Base-by-base conservation (phyloP, 305 asterid species). In the Nicotiana rustica region DNA sequence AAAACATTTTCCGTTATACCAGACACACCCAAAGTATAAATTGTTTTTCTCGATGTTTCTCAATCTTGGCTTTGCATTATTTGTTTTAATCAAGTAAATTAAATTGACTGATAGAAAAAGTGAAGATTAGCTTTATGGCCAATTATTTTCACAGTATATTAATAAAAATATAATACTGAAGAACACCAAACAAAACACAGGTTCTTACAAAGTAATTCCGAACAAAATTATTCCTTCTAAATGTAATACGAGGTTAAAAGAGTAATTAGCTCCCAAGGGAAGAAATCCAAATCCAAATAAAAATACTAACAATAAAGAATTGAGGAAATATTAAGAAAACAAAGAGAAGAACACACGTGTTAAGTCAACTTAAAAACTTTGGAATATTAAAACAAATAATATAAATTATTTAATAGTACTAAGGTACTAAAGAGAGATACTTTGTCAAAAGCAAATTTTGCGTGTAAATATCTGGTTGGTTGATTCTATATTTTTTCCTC, bases 391-490 rank as follows among this genome's bases (percentile, higher is more conserved):
- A 49, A 25, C 5, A 75, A 52, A 52, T 3, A 47, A 73, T 38
- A 41, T 10, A 47, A 6, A 71, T 12, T 10, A 19, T 19, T 25
- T 25, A 25, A 49, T 25, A 25, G 13, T 6, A 47, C 57, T 7
- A 2, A 1, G 61, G 41, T 10, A 65, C 9, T 31, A 71, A 19
- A 13, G 12, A 25, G 38, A 31, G 0, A 35, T 3, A 67, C 55
- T 36, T 67, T 76, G 80, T 56, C 13, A 55, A 76, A 76, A 76
- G 80, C 67, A 76, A 76, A 70, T 14, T 15, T 1, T 55, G 41
- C 10, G 67, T 76, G 80, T 76, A 76, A 76, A 76, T 31, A 31
- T 10, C 17, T 55, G 31, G 33, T 76, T 76, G 80, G 80, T 56
- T 4, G 21, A 52, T 49, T 49, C 21, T 55, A 31, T 76, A 31